Evolutionary conservation across 768 basidiomycete genomes (phyloP).

Genomic region (Boletellus ananas): DNA sequence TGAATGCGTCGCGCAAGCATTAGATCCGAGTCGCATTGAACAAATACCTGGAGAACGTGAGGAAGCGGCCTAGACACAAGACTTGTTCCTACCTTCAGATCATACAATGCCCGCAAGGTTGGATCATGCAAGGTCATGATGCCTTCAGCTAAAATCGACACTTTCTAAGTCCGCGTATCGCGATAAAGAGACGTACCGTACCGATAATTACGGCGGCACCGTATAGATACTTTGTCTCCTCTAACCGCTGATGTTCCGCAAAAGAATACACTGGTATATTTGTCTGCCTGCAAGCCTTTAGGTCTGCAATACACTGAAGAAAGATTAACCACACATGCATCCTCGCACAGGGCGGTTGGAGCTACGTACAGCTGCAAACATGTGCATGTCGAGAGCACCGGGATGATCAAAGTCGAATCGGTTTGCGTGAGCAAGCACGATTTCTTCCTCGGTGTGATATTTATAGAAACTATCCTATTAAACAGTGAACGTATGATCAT

Average conservation of each 20-base stretch:
- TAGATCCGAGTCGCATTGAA: slow-evolving; percentile 91
- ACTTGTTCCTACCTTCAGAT: slow-evolving; percentile 68
- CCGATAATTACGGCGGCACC: slow-evolving; percentile 91
- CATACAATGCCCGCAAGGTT: slow-evolving; percentile 73
- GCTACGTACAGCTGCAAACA: slow-evolving; percentile 69
- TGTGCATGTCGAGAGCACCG: slow-evolving; percentile 84
- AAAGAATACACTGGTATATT: slow-evolving; percentile 97
- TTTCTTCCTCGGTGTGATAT: slow-evolving; percentile 70
- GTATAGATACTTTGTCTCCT: slow-evolving; percentile 84
- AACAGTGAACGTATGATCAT: neutral
- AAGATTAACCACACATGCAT: neutral
- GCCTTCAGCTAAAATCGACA: slow-evolving; percentile 64
- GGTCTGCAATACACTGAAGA: slow-evolving; percentile 72
- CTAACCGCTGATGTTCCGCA: slow-evolving; percentile 75
- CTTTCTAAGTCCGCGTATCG: neutral
- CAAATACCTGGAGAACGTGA: slow-evolving; percentile 57
- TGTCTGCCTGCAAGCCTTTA: slow-evolving; percentile 78
- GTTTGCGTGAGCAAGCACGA: slow-evolving; percentile 78
- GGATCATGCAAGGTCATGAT: slow-evolving; percentile 89
- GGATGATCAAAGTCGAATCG: slow-evolving; percentile 89
- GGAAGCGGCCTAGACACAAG: neutral
- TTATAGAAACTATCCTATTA: slow-evolving; percentile 92
- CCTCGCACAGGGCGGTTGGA: neutral
- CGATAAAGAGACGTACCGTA: slow-evolving; percentile 25
- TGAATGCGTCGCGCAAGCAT: slow-evolving; percentile 94